These are phyloP conservation scores for Hanseniaspora osmophila DNA, from an alignment of 805 yeast species.

Conservation along the genomic window DNA sequence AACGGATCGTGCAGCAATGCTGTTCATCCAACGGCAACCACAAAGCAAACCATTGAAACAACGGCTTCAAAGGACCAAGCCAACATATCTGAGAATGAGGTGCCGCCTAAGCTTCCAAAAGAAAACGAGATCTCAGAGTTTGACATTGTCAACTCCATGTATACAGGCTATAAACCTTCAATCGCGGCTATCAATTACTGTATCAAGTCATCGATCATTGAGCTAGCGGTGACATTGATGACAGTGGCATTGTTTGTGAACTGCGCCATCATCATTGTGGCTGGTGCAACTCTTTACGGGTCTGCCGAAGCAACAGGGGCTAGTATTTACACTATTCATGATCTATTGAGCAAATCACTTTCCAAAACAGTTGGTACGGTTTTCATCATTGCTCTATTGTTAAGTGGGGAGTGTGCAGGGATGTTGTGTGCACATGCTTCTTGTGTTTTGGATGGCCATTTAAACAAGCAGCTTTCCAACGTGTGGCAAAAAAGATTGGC, in stretches of 20 bases:
- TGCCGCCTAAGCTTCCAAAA: background rate
- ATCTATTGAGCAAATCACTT: conserved; percentile 41
- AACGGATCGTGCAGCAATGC: conserved; percentile 1
- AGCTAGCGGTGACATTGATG: conserved; percentile 53
- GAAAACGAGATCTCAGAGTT: background rate
- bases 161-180: conserved; percentile 51
- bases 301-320: conserved; percentile 64
- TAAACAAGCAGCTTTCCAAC: conserved; percentile 22
- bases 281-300: conserved; percentile 65
- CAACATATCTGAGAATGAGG: background rate
- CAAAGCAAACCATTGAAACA: conserved; percentile 23
- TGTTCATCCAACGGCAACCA: conserved; percentile 6
- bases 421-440: conserved; percentile 89
- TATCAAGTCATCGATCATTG: conserved; percentile 56
- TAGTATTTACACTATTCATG: conserved; percentile 66
- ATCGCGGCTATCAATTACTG: conserved; percentile 56
- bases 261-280: conserved; percentile 65
- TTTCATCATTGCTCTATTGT: conserved; percentile 70
- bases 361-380: conserved; percentile 71
- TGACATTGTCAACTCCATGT: conserved; percentile 24
- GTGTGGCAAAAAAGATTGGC: conserved; percentile 73
- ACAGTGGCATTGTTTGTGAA: conserved; percentile 80
- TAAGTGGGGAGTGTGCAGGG: conserved; percentile 85
- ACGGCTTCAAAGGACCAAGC: conserved; percentile 2
- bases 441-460: conserved; percentile 69